Percentiles rank a stretch among this genome's conserved stretches.
These are phyloP conservation scores for Cydonia oblonga DNA, from an alignment of 331 rosid species.

Conservation along the genomic window DNA sequence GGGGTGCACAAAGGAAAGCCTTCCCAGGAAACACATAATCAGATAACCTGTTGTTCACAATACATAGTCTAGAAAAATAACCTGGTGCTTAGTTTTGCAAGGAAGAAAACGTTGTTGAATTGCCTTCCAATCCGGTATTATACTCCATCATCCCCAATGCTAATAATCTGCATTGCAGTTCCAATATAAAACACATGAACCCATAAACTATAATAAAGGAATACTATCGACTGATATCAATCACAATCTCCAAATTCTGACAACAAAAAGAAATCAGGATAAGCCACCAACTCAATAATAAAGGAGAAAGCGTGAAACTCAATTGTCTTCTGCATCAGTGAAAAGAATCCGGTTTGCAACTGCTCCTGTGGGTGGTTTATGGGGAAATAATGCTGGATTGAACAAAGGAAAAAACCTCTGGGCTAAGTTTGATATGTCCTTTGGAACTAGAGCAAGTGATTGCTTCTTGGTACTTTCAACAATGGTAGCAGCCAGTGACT, in stretches of 20 bases:
- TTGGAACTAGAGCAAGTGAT: conserved; percentile 76
- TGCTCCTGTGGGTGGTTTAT: conserved; percentile 26
- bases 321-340: conserved; percentile 95
- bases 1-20: not conserved
- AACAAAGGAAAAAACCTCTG: conserved; percentile 60
- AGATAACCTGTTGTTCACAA: not conserved
- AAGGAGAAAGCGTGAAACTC: conserved; percentile 32
- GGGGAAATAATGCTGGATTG: conserved; percentile 52
- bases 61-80: conserved; percentile 18
- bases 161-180: conserved; percentile 46
- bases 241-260: not conserved
- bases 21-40: not conserved
- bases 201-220: not conserved
- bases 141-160: conserved; percentile 74
- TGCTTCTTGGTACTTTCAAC: conserved; percentile 90
- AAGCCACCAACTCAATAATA: conserved; percentile 1
- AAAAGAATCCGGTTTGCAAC: conserved; percentile 70
- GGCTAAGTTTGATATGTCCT: conserved; percentile 64
- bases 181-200: not conserved
- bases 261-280: not conserved
- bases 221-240: not conserved
- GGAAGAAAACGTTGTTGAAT: conserved; percentile 91
- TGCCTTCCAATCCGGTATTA: conserved; percentile 88
- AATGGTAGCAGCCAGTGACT: conserved; percentile 75
- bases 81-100: conserved; percentile 87